A percentile compares a stretch with the other conserved stretches of the same genome.
phyloP scores from a whole-genome alignment of 768 basidiomycete genomes.

The Lactarius hatsudake region DNA sequence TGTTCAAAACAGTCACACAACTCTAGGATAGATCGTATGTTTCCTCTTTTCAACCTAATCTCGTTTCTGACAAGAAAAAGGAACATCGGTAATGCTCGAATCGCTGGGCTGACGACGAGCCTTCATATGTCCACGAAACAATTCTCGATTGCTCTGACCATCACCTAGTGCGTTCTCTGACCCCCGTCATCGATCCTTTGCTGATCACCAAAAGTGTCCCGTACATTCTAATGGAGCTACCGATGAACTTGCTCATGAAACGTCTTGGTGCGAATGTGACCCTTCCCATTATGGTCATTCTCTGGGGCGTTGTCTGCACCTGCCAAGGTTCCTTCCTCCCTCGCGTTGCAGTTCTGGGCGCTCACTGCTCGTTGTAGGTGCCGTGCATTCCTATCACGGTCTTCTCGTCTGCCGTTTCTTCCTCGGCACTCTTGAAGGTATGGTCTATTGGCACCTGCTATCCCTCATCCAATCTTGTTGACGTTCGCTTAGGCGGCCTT shows the following conservation, averaged over 20 bases:
- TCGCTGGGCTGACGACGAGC: conserved; percentile 34
- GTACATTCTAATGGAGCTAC: conserved; percentile 32
- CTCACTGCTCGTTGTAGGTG: conserved; percentile 33
- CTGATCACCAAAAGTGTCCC: conserved; percentile 30
- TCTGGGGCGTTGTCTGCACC: conserved; percentile 63
- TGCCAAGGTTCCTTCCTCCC: conserved; percentile 48
- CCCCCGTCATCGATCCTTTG: conserved; percentile 2
- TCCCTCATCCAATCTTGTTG: background rate
- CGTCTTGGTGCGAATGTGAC: conserved; percentile 54
- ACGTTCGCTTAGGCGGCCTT: conserved; percentile 38
- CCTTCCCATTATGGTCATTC: conserved; percentile 57
- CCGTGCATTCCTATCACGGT: conserved; percentile 51
- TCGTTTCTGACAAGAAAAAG: background rate
- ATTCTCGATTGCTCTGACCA: conserved; percentile 17
- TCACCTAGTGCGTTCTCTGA: conserved; percentile 9
- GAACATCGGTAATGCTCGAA: conserved; percentile 33
- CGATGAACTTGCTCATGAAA: conserved; percentile 34
- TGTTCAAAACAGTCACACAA: background rate
- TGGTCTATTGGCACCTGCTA: background rate
- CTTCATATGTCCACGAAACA: conserved; percentile 29
- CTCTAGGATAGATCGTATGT: conserved; percentile 20
- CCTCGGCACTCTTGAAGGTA: conserved; percentile 58
- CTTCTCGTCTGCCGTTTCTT: conserved; percentile 50
- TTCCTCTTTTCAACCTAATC: background rate
- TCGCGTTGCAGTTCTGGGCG: background rate